Evolutionary conservation across 2,329 filamentous ascomycete genomes (phyloP), one percentile per base, ranked within the genome.

Genomic region (Allantophomopsis cytisporea): DNA sequence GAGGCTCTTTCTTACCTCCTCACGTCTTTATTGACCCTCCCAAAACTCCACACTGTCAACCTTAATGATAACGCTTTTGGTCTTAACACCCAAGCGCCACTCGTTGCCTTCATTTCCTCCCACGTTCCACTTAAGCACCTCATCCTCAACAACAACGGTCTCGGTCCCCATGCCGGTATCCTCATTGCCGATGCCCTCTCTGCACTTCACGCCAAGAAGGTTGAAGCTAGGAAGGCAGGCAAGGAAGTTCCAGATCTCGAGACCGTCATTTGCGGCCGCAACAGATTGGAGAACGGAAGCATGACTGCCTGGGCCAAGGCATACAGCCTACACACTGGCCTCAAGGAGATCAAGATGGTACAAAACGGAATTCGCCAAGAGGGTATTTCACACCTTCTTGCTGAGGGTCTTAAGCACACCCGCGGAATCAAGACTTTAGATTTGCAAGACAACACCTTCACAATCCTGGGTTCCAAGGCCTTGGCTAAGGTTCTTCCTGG

Each of bases 51-150:
- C 59, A 95, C 88, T 21, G 74, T 98, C 62, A 93, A 96, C 62
- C 73, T 98, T 32, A 94, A 89, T 63, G 91, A 98, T 63, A 98
- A 98, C 62, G 91, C 91, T 35, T 98, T 98, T 54, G 91, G 91
- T 41, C 76, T 95, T 45, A 95, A 94, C 63, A 94, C 86, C 13
- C 83, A 93, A 60, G 87, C 85, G 30, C 91, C 89, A 8, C 76
- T 98, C 37, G 84, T 94, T 50, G 83, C 84, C 43, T 98, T 98
- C 65, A 76, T 98, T 45, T 80, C 83, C 40, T 73, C 80, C 42
- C 89, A 96, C 63, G 76, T 83, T 3, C 89, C 91, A 2, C 78
- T 98, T 33, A 87, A 88, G 61, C 88, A 95, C 61, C 76, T 98
- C 20, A 86, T 93, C 62, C 77, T 98, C 42, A 96, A 96, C 71